Percentiles rank a stretch among this genome's conserved stretches.
These are phyloP conservation scores for Suillus spraguei DNA, from an alignment of 768 basidiomycete genomes.

Conservation along the genomic window DNA sequence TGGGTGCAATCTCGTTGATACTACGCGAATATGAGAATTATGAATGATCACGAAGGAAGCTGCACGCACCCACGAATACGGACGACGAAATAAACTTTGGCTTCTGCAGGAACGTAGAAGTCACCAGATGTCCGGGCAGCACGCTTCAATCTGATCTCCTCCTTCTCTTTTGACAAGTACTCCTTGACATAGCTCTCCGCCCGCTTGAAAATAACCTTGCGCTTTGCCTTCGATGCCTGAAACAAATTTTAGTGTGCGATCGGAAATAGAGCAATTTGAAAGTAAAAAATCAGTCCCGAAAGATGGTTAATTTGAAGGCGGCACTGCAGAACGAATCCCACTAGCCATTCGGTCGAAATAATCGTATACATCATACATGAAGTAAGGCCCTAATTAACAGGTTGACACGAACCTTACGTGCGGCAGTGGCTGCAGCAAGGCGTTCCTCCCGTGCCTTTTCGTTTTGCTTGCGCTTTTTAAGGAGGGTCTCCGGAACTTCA, in stretches of 20 bases:
- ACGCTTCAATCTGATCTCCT: conserved; percentile 94
- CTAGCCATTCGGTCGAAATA: conserved; percentile 79
- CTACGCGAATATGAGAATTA: conserved; percentile 41
- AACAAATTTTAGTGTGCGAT: conserved; percentile 14
- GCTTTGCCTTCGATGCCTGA: conserved; percentile 87
- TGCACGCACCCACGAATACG: conserved; percentile 89
- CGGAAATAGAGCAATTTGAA: neutral
- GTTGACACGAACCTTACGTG: conserved; percentile 76
- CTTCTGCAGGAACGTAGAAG: conserved; percentile 96
- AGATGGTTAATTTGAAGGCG: conserved; percentile 88
- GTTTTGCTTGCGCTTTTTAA: conserved; percentile 98
- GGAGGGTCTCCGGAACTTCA: conserved; percentile 99
- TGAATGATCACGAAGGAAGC: conserved; percentile 14
- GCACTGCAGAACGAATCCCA: conserved; percentile 51
- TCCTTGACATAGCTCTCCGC: conserved; percentile 98
- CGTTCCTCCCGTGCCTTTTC: conserved; percentile 96
- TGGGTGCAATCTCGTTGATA: conserved; percentile 99
- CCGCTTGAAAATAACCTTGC: conserved; percentile 98
- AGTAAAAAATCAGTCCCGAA: conserved; percentile 61
- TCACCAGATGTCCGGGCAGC: conserved; percentile 90
- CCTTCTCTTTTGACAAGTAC: conserved; percentile 89
- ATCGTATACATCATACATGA: conserved; percentile 82
- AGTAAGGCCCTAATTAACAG: conserved; percentile 15
- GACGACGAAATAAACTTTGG: conserved; percentile 97
- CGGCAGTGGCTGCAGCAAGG: conserved; percentile 77